Percentiles rank a stretch among this genome's conserved stretches.
Evolutionary conservation across 1,284 basidiomycete species (phyloP).

Genomic region (Chondrostereum purpureum): DNA sequence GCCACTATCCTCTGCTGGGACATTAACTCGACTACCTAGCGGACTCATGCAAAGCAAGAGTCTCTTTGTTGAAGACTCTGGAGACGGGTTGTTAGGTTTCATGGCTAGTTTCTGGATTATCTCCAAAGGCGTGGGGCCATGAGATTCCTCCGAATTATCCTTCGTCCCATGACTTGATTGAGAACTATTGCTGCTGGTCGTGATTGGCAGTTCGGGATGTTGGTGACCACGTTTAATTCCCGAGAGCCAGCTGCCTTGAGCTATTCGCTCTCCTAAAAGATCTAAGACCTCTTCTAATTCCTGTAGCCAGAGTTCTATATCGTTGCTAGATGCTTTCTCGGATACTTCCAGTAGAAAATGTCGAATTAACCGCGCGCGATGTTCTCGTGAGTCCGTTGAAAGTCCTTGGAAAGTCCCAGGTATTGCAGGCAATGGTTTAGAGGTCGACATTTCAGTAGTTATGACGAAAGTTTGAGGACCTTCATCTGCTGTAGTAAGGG

Average conservation of each 20-base stretch:
- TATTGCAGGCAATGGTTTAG: slow-evolving; percentile 8
- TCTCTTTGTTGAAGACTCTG: slow-evolving; percentile 32
- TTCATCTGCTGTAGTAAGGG: no score
- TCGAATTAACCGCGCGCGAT: slow-evolving; percentile 31
- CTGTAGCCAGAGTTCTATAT: slow-evolving; percentile 29
- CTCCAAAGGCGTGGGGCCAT: slow-evolving; percentile 8
- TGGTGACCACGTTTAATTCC: slow-evolving; percentile 20
- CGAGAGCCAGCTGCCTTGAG: not conserved
- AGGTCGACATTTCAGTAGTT: slow-evolving; percentile 15
- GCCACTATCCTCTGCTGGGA: slow-evolving; percentile 33
- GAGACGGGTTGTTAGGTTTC: slow-evolving; percentile 19
- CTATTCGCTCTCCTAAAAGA: slow-evolving; percentile 15
- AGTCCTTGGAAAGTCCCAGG: slow-evolving; percentile 18
- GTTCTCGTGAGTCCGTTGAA: slow-evolving; percentile 29
- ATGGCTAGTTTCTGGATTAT: slow-evolving; percentile 27
- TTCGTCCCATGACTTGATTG: slow-evolving; percentile 8
- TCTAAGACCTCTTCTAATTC: slow-evolving; percentile 24
- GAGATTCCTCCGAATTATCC: slow-evolving; percentile 6
- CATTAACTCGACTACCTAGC: slow-evolving; percentile 21
- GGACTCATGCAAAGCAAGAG: slow-evolving; percentile 43
- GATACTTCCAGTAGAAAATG: slow-evolving; percentile 28
- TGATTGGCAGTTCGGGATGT: not conserved
- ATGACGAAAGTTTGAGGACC: slow-evolving; percentile 16
- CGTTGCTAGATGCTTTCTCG: slow-evolving; percentile 17
- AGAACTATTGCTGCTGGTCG: slow-evolving; percentile 5